Conservation (phyloP, 306 rosid genomes). For the Senna siamea region DNA sequence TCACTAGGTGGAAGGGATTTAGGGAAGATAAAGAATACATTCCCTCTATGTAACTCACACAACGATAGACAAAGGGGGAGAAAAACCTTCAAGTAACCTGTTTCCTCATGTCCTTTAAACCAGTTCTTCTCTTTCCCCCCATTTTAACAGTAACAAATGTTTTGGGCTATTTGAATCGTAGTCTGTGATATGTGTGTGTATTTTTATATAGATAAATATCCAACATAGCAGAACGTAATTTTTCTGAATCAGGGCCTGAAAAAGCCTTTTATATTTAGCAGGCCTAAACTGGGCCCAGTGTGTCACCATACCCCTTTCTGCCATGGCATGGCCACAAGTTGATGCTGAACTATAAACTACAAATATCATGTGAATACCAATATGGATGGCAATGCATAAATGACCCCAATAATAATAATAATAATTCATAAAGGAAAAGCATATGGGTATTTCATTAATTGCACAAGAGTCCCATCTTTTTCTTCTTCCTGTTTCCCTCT, state of each 20-base stretch:
- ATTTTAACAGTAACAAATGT: too few species aligned
- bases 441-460: constrained; percentile 8
- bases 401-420: background rate
- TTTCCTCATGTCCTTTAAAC: too few species aligned
- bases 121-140: too few species aligned
- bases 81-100: too few species aligned
- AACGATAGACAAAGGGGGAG: background rate
- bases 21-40: background rate
- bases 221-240: background rate
- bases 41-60: background rate
- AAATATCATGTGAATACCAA: background rate
- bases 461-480: constrained; percentile 18
- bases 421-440: background rate
- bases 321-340: constrained; percentile 11
- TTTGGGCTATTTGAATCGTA: too few species aligned
- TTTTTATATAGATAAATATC: too few species aligned
- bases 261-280: background rate
- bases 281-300: background rate
- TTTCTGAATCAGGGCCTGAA: background rate
- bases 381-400: background rate
- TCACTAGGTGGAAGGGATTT: background rate
- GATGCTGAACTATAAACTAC: background rate
- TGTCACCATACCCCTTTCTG: background rate
- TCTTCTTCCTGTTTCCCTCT: background rate
- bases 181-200: too few species aligned